Evolutionary conservation across 2,329 filamentous ascomycete genomes (phyloP), one percentile per base, ranked within the genome.

Genomic region (Moelleriella libera): DNA sequence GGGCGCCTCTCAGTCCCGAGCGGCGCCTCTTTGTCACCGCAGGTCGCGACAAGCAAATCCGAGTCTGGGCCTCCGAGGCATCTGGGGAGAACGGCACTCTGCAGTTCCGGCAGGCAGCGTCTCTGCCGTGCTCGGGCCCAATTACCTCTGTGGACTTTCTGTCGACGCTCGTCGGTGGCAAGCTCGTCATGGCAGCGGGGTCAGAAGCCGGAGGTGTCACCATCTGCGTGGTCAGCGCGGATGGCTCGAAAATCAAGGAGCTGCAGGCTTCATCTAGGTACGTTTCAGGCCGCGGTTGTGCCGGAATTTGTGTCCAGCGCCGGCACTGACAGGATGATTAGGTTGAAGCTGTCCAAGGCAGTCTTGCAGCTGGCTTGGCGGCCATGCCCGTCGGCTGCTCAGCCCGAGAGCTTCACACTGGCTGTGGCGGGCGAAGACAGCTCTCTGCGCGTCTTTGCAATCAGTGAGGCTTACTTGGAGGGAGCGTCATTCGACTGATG

Each of bases 31-130:
- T 98, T 63, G 84, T 85, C 10, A 98, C 92, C 0, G 90, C 89
- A 1, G 88, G 89, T 3, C 75, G 92, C 56, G 92, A 98, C 64
- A 97, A 94, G 67, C 75, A 74, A 30, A 81, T 94, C 39, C 85
- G 85, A 59, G 59, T 89, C 42, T 90, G 86, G 86, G 50, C 59
- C 1, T 58, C 57, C 11, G 65, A 62, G 49, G 43, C 55, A 41
- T 54, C 55, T 37, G 64, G 57, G 50, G 60, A 55, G 7, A 9
- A 21, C 21, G 55, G 53, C n/a, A 59, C 56, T 14, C 49, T 58
- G 28, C 61, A 62, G 14, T 80, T 83, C 51, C 59, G 64, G 9
- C 76, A 78, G 51, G 71, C 70, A 6, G 61, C 70, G 3, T 72
- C 72, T 1, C 67, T 85, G 28, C 57, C 74, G 0, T 68, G 76